A percentile compares a stretch with the other conserved stretches of the same genome.
These are phyloP conservation scores for Phaeosphaeria sp. DNA, from an alignment of 2,329 filamentous ascomycete genomes.

Conservation along the genomic window DNA sequence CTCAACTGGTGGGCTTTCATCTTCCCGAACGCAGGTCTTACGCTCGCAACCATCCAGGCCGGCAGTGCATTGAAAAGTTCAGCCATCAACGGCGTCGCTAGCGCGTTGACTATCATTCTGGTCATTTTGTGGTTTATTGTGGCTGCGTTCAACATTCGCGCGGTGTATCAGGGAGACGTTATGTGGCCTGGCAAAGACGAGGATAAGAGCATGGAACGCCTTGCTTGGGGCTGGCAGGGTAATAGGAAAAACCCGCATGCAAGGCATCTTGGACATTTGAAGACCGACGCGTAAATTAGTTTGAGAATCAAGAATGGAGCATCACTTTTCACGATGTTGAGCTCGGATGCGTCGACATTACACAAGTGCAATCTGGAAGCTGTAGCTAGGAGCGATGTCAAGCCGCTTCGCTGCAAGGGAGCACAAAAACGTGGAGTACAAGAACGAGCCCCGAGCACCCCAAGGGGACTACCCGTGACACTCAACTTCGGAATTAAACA, in stretches of 20 bases:
- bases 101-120: conserved; percentile 63
- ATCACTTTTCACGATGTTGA: no score
- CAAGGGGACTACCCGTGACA: no score
- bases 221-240: conserved; percentile 33
- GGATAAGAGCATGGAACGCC: conserved; percentile 36
- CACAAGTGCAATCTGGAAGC: no score
- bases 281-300: neutral
- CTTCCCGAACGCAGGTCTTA: conserved; percentile 71
- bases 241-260: conserved; percentile 20
- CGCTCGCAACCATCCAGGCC: conserved; percentile 65
- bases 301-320: no score
- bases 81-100: conserved; percentile 61
- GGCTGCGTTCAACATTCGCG: conserved; percentile 57
- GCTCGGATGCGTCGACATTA: no score
- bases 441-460: no score
- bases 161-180: conserved; percentile 59
- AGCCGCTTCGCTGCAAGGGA: no score
- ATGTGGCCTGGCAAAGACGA: conserved; percentile 60
- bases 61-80: conserved; percentile 61
- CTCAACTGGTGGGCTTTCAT: conserved; percentile 66
- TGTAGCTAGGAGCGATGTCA: no score
- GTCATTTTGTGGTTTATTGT: conserved; percentile 64
- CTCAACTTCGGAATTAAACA: no score
- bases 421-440: no score
- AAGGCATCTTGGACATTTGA: conserved; percentile 2